Evolutionary conservation across 2,329 filamentous ascomycete species (phyloP), one percentile per base, ranked within the genome.

Genomic region (Biscogniauxia sp.): DNA sequence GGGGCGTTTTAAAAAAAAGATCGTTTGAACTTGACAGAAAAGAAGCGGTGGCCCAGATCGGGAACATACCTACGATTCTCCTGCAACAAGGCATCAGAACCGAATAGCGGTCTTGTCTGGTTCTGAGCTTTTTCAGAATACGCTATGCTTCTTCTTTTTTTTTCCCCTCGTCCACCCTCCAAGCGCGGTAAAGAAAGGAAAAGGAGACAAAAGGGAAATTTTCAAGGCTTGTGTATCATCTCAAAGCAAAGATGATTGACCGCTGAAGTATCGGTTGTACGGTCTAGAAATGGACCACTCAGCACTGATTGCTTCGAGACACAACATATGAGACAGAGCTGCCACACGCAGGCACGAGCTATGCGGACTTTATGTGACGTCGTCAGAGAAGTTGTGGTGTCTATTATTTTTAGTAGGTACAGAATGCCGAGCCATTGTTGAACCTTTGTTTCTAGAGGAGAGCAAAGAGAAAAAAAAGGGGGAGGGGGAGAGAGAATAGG

Each of bases 261-360:
- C 64, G 64, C 65, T 55, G 62, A 53, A 66, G 62, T 55, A 25
- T 20, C 45, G 54, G 65, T 65, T 20, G 61, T 60, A 69, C 63
- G 60, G 11, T 51, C 60, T 64, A 53, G n/a, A 58, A 57, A 45
- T 25, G 60, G 57, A 17, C 61, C 61, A 64, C 62, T 66, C 55
- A 65, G 56, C 56, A 50, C 55, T 25, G 54, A 41, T 53, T 26
- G 53, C 56, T 61, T 59, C 61, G 58, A 66, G 63, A 65, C 66
- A 70, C 66, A 57, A 52, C 68, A 60, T 55, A 63, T 68, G 61
- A 69, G 65, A 69, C 65, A 66, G 59, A 49, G 56, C 60, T 53
- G 64, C 57, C 52, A 51, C 49, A 58, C 58, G 59, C n/a, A 7
- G 59, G 56, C 59, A 25, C 26, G 23, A 13, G 53, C 50, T 20